Conservation (phyloP, 139 green algal genomes). For the Protoeuglena noctilucae region DNA sequence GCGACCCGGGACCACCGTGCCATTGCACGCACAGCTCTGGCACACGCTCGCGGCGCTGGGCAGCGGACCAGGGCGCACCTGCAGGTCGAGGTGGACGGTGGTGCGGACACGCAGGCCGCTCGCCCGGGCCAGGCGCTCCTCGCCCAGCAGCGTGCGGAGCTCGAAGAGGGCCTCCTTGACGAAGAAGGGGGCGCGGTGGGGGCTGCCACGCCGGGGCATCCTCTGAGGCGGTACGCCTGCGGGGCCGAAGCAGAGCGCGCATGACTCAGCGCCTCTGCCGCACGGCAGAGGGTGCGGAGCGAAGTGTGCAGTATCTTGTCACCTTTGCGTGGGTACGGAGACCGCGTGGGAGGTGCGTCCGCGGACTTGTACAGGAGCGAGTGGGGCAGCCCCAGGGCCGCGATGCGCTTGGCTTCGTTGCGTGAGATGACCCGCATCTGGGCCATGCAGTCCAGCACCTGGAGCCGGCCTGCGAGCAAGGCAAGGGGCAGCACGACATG, state of each 20-base stretch:
- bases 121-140: not conserved
- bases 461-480: not conserved
- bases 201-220: slow-evolving; percentile 1
- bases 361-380: not conserved
- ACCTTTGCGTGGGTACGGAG: no score
- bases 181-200: slow-evolving; percentile 36
- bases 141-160: slow-evolving; percentile 11
- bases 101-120: slow-evolving; percentile 18
- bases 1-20: not conserved
- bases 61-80: slow-evolving; percentile 3
- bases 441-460: slow-evolving; percentile 22
- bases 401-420: not conserved
- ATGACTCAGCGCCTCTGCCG: not conserved
- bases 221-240: not conserved
- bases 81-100: slow-evolving; percentile 32
- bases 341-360: not conserved
- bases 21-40: not conserved
- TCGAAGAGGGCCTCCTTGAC: slow-evolving; percentile 28
- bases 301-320: no score
- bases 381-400: not conserved
- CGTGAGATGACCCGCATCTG: slow-evolving; percentile 11
- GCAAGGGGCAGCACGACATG: not conserved
- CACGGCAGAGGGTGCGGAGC: no score
- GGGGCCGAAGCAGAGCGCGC: not conserved
- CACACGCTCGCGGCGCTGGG: not conserved